Conservation (phyloP, 2,329 filamentous ascomycete species). For the Emydomyces testavorans region DNA sequence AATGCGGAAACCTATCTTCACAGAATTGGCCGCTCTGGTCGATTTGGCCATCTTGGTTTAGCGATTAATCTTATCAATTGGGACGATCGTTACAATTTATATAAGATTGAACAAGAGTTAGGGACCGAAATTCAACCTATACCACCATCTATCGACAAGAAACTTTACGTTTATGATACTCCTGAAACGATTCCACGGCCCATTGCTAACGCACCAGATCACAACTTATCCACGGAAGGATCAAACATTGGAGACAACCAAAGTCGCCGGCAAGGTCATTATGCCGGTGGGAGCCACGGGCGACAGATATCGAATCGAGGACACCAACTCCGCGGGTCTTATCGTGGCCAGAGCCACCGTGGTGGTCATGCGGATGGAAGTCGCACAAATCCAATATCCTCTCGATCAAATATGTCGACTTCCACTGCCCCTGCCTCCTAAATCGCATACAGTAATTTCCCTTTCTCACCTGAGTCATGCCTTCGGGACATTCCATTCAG, state of each 20-base stretch:
- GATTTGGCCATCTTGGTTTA: constrained; percentile 91
- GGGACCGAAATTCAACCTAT: constrained; percentile 98
- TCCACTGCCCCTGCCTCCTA: constrained; percentile 14
- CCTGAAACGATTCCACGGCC: constrained; percentile 90
- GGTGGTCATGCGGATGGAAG: constrained; percentile 27
- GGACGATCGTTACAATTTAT: constrained; percentile 97
- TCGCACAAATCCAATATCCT: constrained; percentile 21
- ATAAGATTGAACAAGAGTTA: constrained; percentile 94
- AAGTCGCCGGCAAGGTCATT: constrained; percentile 27
- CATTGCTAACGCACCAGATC: constrained; percentile 44
- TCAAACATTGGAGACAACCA: constrained; percentile 24
- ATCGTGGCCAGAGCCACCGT: constrained; percentile 36
- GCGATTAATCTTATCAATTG: constrained; percentile 99
- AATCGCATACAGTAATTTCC: not conserved
- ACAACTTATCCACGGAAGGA: constrained; percentile 16
- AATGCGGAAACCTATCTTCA: constrained; percentile 98
- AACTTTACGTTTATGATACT: constrained; percentile 93
- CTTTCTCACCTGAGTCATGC: not conserved
- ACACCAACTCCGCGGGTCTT: constrained; percentile 28
- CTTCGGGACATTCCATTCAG: not conserved
- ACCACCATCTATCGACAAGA: constrained; percentile 88
- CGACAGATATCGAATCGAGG: constrained; percentile 31
- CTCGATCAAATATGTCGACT: constrained; percentile 14
- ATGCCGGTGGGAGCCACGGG: constrained; percentile 24
- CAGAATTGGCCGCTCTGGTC: constrained; percentile 92